Evolutionary conservation across 2,329 filamentous ascomycete species (phyloP), one percentile per base, ranked within the genome.

Genomic region (Calcarisporium arbuscula): DNA sequence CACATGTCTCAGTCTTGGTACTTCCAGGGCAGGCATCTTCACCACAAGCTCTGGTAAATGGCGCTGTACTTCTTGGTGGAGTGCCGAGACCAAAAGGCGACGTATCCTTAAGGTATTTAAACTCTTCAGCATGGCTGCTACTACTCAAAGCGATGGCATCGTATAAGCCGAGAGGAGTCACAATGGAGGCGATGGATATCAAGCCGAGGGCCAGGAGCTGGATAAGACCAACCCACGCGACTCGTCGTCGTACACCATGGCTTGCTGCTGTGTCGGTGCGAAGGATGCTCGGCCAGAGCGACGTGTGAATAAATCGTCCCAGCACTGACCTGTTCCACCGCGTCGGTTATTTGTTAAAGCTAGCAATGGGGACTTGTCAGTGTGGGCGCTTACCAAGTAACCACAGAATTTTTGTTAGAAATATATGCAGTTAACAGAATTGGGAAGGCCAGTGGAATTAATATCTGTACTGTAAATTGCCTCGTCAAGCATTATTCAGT

Each of bases 111-210:
- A 33, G 12, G 15, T 32, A 37, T 14, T 27, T 19, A 23, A 37
- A 37, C 12, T 15, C 15, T 12, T 27, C 30, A 11, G 27, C n/a
- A 11, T 26, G 16, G 10, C 7, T 23, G 14, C 19, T 18, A 14
- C 16, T 19, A 4, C n/a, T 19, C 6, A 28, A 28, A 8, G 26
- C 20, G n/a, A 37, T 22, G n/a, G n/a, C 18, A 15, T 37, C 35
- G 30, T 37, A 37, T 10, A 37, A 17, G 20, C 35, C 35, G 8
- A 37, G 29, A n/a, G 35, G 35, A 8, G 35, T 37, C 21, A 37
- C 14, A 15, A 37, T 26, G 25, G 29, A 30, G 29, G 35, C 35
- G 12, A 37, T 8, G 22, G 18, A 30, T 16, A 28, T 23, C 17
- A 37, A 16, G 22, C 9, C 18, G 10, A 32, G 30, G 7, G 30